phyloP scores from a whole-genome alignment of 1,284 basidiomycete species.

The Sporisorium iseilematis-ciliati region DNA sequence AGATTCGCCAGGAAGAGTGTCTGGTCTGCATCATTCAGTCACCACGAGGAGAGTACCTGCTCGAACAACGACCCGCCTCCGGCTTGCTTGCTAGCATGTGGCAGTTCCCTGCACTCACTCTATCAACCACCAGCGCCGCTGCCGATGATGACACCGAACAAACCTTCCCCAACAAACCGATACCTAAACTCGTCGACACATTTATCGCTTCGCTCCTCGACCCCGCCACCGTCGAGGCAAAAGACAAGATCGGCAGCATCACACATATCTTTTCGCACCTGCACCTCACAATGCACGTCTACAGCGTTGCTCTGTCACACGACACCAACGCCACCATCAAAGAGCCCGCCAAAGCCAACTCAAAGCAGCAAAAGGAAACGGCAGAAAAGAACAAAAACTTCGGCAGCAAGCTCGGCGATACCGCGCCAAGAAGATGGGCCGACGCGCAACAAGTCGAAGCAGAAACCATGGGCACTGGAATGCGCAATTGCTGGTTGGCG shows the following conservation, averaged over 20 bases:
- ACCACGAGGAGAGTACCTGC: conserved; percentile 12
- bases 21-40: conserved; percentile 79
- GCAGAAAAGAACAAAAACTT: conserved; percentile 41
- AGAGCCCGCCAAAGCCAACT: neutral
- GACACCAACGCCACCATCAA: neutral
- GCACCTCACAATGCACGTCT: conserved; percentile 85
- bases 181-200: conserved; percentile 20
- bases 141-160: conserved; percentile 3
- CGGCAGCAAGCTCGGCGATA: conserved; percentile 23
- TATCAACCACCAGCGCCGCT: conserved; percentile 24
- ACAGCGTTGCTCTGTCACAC: conserved; percentile 55
- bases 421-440: conserved; percentile 38
- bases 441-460: conserved; percentile 38
- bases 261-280: conserved; percentile 91
- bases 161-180: conserved; percentile 2
- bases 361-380: conserved; percentile 1
- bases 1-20: conserved; percentile 84
- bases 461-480: conserved; percentile 59
- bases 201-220: conserved; percentile 22
- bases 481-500: conserved; percentile 53
- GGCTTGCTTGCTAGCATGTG: conserved; percentile 62
- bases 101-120: conserved; percentile 64
- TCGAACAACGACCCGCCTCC: conserved; percentile 45
- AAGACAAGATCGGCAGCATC: conserved; percentile 71
- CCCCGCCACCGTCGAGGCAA: neutral